Percentiles rank a stretch among this genome's conserved stretches.
Conservation (phyloP, 148 eudicot species). For the Cornus controversa region DNA sequence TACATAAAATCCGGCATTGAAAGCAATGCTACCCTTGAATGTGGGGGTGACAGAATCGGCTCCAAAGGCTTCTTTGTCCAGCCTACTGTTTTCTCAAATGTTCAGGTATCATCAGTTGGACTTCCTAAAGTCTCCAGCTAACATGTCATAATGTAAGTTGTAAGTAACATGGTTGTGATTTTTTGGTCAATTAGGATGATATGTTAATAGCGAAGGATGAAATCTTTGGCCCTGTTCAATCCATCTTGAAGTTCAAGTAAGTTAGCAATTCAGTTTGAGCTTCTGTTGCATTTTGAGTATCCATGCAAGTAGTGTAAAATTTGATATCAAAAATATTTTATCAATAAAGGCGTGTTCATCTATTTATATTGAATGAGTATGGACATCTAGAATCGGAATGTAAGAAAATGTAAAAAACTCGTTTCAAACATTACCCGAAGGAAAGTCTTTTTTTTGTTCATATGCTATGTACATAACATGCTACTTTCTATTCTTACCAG, state of each 20-base stretch:
- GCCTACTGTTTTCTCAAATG: constrained; percentile 93
- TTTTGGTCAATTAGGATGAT: constrained; percentile 53
- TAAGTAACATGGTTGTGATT: background rate
- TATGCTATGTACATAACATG: background rate
- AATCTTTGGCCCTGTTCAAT: constrained; percentile 93
- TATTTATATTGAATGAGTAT: too few relatives aligned
- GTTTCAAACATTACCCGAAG: too few relatives aligned
- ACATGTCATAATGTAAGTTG: background rate
- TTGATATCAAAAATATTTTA: too few relatives aligned
- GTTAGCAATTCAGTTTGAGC: constrained; percentile 10
- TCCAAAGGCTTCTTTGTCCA: constrained; percentile 79
- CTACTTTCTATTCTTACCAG: constrained; percentile 24
- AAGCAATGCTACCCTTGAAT: constrained; percentile 84
- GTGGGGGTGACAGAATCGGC: constrained; percentile 79
- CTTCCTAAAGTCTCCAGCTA: background rate
- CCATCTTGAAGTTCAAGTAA: constrained; percentile 88
- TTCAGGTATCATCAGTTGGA: constrained; percentile 48
- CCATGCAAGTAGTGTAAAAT: background rate
- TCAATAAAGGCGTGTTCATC: too few relatives aligned
- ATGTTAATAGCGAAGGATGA: constrained; percentile 92
- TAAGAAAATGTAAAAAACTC: too few relatives aligned
- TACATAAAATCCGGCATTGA: constrained; percentile 78
- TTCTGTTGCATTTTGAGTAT: background rate
- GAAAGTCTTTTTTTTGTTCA: too few relatives aligned
- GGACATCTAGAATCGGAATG: too few relatives aligned